Base-by-base conservation (phyloP, 805 yeast species). In the Yueomyces sinensis region DNA sequence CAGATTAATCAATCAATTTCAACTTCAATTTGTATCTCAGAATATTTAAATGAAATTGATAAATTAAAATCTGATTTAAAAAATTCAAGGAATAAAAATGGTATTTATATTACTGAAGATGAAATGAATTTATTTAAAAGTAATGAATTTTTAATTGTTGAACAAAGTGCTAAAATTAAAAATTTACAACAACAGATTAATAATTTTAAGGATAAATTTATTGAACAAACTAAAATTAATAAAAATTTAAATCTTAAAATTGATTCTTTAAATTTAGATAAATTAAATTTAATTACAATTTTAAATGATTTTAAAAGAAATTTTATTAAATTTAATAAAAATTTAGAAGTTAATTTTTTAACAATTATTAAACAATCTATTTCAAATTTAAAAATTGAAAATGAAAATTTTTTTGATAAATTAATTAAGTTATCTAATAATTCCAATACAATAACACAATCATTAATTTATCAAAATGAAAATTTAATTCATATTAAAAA, bases 11-110 rank as follows among this genome's bases (percentile, higher is more conserved):
- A 70, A 36, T 62, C 67, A 29, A 54, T 82, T 69, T 50, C 82
- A 52, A 37, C 46, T 45, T 37, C 61, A 48, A 56, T 70, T 43
- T 59, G 76, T 42, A 52, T 77, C 47, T 52, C 66, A 47, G 71
- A 70, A 54, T 56, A 69, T 46, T 46, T 71, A 62, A 44, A 63
- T 41, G 80, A 54, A 56, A 62, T 52, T 57, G 70, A 54, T 41
- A 74, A 43, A 56, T 60, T 47, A 40, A 76, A 45, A 64, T 70
- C 48, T 46, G 91, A 82, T 51, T 54, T 80, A 27, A 49, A 64
- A 27, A 78, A 87, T 0, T 66, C 83, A 0, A 65, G 77, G 40
- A 58, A 61, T 9, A 76, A 70, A 48, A 80, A 76, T 41, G 86
- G 87, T 2, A 70, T 82, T 14, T 77, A 69, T 46, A 55, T 82